phyloP scores from a whole-genome alignment of 2,329 filamentous ascomycete species.

The Aspergillus tubingensis region DNA sequence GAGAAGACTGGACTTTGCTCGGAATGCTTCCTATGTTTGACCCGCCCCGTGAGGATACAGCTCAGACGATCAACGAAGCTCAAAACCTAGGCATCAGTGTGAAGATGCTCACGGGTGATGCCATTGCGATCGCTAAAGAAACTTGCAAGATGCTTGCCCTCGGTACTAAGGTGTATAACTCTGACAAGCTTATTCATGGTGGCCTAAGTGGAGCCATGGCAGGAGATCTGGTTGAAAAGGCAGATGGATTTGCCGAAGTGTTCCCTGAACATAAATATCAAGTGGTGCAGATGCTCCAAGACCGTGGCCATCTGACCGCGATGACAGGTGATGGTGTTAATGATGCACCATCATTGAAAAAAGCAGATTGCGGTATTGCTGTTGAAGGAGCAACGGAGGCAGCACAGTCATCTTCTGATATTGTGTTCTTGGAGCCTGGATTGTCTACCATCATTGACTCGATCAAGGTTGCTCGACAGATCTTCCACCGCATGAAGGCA shows the following conservation, averaged over 20 bases:
- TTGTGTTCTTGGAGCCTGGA: constrained; percentile 72
- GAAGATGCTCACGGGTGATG: constrained; percentile 81
- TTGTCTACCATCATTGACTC: constrained; percentile 71
- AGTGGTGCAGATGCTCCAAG: constrained; percentile 74
- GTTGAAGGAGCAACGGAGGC: constrained; percentile 73
- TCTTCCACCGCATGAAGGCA: constrained; percentile 77
- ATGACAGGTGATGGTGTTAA: constrained; percentile 78
- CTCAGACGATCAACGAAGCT: constrained; percentile 74
- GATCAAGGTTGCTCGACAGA: constrained; percentile 73
- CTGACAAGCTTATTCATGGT: constrained; percentile 73
- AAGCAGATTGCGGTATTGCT: constrained; percentile 72
- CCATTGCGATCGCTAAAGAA: constrained; percentile 77
- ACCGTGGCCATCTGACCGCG: constrained; percentile 69
- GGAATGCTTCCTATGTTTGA: constrained; percentile 81
- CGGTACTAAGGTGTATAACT: constrained; percentile 79
- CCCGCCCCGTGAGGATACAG: constrained; percentile 75
- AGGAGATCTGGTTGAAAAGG: constrained; percentile 73
- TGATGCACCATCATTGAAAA: constrained; percentile 72
- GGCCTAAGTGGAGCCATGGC: constrained; percentile 72
- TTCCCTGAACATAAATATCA: constrained; percentile 77
- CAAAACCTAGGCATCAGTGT: constrained; percentile 74
- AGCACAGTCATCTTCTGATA: constrained; percentile 71
- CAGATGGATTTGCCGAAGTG: constrained; percentile 72
- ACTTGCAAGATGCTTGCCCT: constrained; percentile 79
- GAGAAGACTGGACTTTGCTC: constrained; percentile 71